Evolutionary conservation across 345 rosid species (phyloP), one percentile per base, ranked within the genome.

Genomic region (Barbarea vulgaris): DNA sequence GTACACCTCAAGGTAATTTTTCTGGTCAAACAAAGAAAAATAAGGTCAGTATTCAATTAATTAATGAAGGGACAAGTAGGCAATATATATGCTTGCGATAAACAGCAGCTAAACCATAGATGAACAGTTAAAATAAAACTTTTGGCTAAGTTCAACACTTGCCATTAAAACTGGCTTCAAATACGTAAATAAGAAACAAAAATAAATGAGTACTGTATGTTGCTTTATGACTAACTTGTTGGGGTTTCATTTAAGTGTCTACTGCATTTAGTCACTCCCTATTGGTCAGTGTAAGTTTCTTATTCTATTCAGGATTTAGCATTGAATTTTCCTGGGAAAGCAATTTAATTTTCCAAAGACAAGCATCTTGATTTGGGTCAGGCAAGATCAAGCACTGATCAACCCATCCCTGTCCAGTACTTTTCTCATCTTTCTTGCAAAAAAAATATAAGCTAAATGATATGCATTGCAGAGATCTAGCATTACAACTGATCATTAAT

Each of bases 1-100:
- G 74, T 94, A 94, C 67, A 94, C 85, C 69, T 94, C 97, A 76
- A 94, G 85, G 87, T 94, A 94, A 81, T 94, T 91, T 87, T 85
- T 91, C 98, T 94, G 86, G 74, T 31, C 52, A 80, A 66, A 59
- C n/a, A 83, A 59, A 80, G 58, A 62, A 60, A 37, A 66, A 63
- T 39, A 44, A 73, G 11, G 70, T 77, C 76, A 79, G 57, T 62
- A 62, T 72, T 52, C 30, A 77, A 39, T 44, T 54, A 44, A 28
- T 17, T 41, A 74, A 25, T 12, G 27, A 66, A 31, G 24, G 34
- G 30, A 62, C 2, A 39, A 36, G 57, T 47, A 59, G 48, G 42
- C 1, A 7, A 70, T 15, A 58, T 8, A 14, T 70, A 70, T 57
- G 12, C 14, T 13, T 19, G 21, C 11, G 33, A 57, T 53, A 57